Base-by-base conservation (phyloP, 2,329 filamentous ascomycete species). In the Venturia asperata region DNA sequence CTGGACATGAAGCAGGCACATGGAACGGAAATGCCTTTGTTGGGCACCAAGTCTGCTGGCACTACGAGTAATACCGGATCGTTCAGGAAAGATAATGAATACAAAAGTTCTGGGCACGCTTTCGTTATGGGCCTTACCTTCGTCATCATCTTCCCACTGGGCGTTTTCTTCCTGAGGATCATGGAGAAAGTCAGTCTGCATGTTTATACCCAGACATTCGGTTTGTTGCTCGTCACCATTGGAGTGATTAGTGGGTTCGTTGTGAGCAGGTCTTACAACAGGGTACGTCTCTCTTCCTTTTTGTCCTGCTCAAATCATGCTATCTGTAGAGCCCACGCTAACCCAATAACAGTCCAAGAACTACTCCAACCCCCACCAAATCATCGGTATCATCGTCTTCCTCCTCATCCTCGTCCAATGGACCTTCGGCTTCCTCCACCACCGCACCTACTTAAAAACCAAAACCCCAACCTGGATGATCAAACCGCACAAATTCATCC, bases 81-180 rank as follows among this genome's bases (percentile, higher is more conserved):
- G 24, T 42, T 42, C 42, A 55, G 67, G 27, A 55, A 68, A 1
- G 74, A 77, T 65, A 61, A 70, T 13, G 70, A 74, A 56, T 70
- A 71, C 52, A 66, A 69, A 1, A 67, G 70, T 5, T 66, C 70
- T 7, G 66, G 74, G 2, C 77, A 79, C 68, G 76, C 70, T 9
- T 68, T 72, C 30, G 70, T 84, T 58, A 87, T 87, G 85, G 75
- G 84, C 47, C 71, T 84, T 13, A 77, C 77, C 15, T 82, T 87
- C 66, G 75, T 85, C 2, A 77, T 81, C 19, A 68, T 87, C 60
- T 81, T 85, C 71, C 85, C 85, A 0, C 67, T 83, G 11, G 85
- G 85, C 1, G 76, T 83, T 15, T 68, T 86, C 30, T 73, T 86
- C 34, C 71, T 87, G 60, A 75, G 83, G 1, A 71, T 85, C 2